phyloP scores from a whole-genome alignment of 495 filamentous ascomycete species.

The Copromyces sp. region DNA sequence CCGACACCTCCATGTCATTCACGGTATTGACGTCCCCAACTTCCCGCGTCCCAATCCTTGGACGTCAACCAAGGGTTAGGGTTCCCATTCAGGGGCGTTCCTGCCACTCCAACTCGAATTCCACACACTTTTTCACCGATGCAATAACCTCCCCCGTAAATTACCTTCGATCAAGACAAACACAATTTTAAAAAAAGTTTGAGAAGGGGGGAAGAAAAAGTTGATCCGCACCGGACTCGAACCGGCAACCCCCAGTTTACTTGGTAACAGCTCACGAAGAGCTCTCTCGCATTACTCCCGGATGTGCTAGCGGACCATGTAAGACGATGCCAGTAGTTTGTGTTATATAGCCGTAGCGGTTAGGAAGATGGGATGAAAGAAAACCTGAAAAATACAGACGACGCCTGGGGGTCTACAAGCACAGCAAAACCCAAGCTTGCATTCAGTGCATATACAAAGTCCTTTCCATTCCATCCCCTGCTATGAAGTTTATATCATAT shows the following conservation, averaged over 20 bases:
- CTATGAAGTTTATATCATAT: neutral
- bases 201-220: too few species aligned
- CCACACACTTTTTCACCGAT: neutral
- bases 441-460: neutral
- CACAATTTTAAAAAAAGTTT: too few species aligned
- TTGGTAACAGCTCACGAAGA: neutral
- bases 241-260: neutral
- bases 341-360: neutral
- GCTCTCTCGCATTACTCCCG: neutral
- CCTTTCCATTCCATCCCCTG: neutral
- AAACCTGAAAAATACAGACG: neutral
- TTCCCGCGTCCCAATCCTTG: too few species aligned
- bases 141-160: too few species aligned
- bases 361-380: neutral
- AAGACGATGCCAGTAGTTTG: neutral
- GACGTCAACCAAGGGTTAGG: neutral
- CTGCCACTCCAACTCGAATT: neutral
- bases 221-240: neutral
- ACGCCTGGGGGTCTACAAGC: neutral
- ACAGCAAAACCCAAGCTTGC: neutral
- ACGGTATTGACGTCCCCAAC: too few species aligned
- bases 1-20: too few species aligned
- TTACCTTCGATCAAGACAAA: too few species aligned
- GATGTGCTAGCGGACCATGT: neutral
- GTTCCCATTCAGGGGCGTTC: neutral